Percentiles rank a stretch among this genome's conserved stretches.
These are phyloP conservation scores for Trametes gibbosa DNA, from an alignment of 768 basidiomycete genomes.

Conservation along the genomic window DNA sequence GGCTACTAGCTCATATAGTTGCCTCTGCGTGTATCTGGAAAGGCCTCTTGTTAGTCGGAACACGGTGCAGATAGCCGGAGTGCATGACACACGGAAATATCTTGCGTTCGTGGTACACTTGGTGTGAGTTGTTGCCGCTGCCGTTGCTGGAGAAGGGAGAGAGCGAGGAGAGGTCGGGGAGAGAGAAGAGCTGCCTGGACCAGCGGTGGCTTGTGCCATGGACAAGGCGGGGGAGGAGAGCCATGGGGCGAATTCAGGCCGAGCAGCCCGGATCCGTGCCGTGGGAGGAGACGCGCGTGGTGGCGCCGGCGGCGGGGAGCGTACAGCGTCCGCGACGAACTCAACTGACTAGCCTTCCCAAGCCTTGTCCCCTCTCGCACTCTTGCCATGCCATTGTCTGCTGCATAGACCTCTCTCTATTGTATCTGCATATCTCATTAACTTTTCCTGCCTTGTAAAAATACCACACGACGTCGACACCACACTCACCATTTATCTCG, in stretches of 20 bases:
- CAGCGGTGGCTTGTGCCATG: not conserved
- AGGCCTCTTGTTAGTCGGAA: constrained; percentile 12
- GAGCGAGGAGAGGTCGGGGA: constrained; percentile 48
- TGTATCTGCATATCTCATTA: constrained; percentile 8
- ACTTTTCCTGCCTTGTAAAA: not conserved
- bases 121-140: constrained; percentile 38
- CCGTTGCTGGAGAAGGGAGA: constrained; percentile 35
- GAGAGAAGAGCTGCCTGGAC: constrained; percentile 28
- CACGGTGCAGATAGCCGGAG: not conserved
- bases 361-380: not conserved
- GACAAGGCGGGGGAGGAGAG: constrained; percentile 18
- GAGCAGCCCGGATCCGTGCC: not conserved
- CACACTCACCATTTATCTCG: not conserved
- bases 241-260: constrained; percentile 10
- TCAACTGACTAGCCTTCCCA: not conserved
- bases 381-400: constrained; percentile 6
- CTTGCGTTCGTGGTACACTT: constrained; percentile 80
- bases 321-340: constrained; percentile 3
- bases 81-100: constrained; percentile 74
- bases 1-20: constrained; percentile 84
- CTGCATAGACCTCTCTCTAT: constrained; percentile 7
- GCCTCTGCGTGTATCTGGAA: constrained; percentile 67
- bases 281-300: not conserved
- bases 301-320: constrained; percentile 3
- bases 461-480: not conserved